phyloP scores from a whole-genome alignment of 2,329 filamentous ascomycete species.

The Claviceps quebecensis region DNA sequence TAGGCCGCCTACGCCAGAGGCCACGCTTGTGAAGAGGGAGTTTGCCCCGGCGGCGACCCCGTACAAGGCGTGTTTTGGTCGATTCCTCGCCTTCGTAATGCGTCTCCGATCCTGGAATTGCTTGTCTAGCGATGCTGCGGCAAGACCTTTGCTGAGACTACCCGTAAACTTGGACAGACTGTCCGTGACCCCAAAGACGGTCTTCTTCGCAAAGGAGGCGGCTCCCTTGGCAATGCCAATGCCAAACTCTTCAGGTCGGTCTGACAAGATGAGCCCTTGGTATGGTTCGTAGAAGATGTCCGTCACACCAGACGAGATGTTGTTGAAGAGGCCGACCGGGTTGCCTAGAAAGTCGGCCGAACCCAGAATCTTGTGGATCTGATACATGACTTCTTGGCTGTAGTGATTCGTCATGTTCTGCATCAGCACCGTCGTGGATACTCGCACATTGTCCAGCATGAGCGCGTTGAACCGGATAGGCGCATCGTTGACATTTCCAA shows the following conservation, averaged over 20 bases:
- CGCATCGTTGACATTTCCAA: slow-evolving; percentile 97
- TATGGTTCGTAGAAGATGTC: slow-evolving; percentile 99
- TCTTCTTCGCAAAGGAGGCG: slow-evolving; percentile 96
- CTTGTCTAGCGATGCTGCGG: slow-evolving; percentile 91
- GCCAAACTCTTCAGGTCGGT: slow-evolving; percentile 87
- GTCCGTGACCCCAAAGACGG: slow-evolving; percentile 92
- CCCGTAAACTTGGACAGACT: slow-evolving; percentile 97
- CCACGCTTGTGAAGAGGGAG: slow-evolving; percentile 82
- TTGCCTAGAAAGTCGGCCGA: slow-evolving; percentile 97
- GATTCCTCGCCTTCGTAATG: slow-evolving; percentile 82
- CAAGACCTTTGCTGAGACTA: slow-evolving; percentile 89
- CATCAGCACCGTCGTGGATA: slow-evolving; percentile 71
- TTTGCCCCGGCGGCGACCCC: slow-evolving; percentile 92
- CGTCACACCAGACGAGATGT: slow-evolving; percentile 88
- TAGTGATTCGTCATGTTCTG: slow-evolving; percentile 89
- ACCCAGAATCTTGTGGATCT: slow-evolving; percentile 93
- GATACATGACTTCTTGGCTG: slow-evolving; percentile 87
- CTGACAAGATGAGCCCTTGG: slow-evolving; percentile 91
- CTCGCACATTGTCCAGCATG: slow-evolving; percentile 86
- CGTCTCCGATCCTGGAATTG: slow-evolving; percentile 95
- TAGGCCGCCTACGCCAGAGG: slow-evolving; percentile 84
- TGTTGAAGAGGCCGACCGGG: slow-evolving; percentile 95
- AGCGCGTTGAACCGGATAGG: slow-evolving; percentile 87
- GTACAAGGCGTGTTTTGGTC: slow-evolving; percentile 93
- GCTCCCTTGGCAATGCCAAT: slow-evolving; percentile 93